Conservation (phyloP, 1,139 yeast genomes). For the Suhomyces terraborum region DNA sequence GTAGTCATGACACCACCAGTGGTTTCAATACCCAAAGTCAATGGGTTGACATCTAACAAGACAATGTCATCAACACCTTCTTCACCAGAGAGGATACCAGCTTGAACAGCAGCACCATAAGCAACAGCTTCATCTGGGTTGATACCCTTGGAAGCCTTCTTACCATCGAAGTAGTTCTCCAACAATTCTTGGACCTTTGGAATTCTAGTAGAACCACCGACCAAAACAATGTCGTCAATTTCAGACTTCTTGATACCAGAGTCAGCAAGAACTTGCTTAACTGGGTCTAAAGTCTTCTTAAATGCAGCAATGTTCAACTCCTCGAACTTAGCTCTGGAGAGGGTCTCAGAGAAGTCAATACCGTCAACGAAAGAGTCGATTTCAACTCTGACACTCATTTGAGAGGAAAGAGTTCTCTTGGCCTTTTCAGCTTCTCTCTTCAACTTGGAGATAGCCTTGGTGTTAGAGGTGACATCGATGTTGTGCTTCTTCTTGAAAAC, state of each 20-base stretch:
- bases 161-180: conserved; percentile 85
- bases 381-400: conserved; percentile 87
- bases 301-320: conserved; percentile 85
- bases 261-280: conserved; percentile 88
- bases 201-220: conserved; percentile 98
- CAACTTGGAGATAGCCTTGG: conserved; percentile 82
- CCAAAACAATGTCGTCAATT: conserved; percentile 88
- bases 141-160: conserved; percentile 93
- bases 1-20: conserved; percentile 54
- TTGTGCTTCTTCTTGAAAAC: conserved; percentile 86
- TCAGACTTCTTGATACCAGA: conserved; percentile 81
- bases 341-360: conserved; percentile 88
- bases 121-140: conserved; percentile 81
- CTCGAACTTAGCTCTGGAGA: conserved; percentile 94
- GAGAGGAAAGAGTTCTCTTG: conserved; percentile 89
- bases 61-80: conserved; percentile 53
- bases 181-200: conserved; percentile 93
- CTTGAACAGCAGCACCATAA: conserved; percentile 69
- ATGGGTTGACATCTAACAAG: conserved; percentile 51
- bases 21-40: conserved; percentile 52
- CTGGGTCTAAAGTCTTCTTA: conserved; percentile 90
- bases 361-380: conserved; percentile 96
- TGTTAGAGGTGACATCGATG: conserved; percentile 71
- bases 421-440: conserved; percentile 98
- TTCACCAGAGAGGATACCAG: conserved; percentile 88